phyloP scores from a whole-genome alignment of 768 basidiomycete species.

The Russula abietina region DNA sequence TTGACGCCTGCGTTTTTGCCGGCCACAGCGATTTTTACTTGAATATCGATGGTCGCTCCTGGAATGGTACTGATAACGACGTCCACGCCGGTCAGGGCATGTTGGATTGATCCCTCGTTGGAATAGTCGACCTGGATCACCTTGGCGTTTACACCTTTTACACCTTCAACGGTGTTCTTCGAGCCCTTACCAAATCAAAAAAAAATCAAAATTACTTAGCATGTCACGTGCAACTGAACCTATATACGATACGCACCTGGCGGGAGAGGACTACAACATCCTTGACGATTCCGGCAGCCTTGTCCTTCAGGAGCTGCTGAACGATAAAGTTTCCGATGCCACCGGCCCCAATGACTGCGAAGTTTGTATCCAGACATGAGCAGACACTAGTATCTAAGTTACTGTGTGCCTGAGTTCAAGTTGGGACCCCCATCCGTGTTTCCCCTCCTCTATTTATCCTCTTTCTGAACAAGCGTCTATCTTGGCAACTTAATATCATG shows the following conservation, averaged over 20 bases:
- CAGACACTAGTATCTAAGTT: background rate
- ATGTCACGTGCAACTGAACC: background rate
- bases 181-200: slow-evolving; percentile 28
- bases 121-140: background rate
- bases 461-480: too few species aligned
- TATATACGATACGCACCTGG: background rate
- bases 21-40: background rate
- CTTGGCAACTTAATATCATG: too few species aligned
- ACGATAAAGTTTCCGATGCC: slow-evolving; percentile 20
- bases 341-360: too few species aligned
- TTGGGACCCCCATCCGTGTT: background rate
- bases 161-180: slow-evolving; percentile 17
- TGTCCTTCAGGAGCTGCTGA: slow-evolving; percentile 16
- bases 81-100: background rate
- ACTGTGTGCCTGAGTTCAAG: background rate
- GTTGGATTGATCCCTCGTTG: background rate
- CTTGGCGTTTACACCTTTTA: too few species aligned
- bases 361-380: slow-evolving; percentile 22
- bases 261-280: slow-evolving; percentile 22
- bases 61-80: background rate
- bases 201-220: background rate
- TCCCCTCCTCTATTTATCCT: background rate
- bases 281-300: slow-evolving; percentile 13
- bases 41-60: background rate
- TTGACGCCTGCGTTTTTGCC: background rate